A percentile compares a stretch with the other conserved stretches of the same genome.
Evolutionary conservation across 306 rosid genomes (phyloP).

Genomic region (Aeschynomene evenia): DNA sequence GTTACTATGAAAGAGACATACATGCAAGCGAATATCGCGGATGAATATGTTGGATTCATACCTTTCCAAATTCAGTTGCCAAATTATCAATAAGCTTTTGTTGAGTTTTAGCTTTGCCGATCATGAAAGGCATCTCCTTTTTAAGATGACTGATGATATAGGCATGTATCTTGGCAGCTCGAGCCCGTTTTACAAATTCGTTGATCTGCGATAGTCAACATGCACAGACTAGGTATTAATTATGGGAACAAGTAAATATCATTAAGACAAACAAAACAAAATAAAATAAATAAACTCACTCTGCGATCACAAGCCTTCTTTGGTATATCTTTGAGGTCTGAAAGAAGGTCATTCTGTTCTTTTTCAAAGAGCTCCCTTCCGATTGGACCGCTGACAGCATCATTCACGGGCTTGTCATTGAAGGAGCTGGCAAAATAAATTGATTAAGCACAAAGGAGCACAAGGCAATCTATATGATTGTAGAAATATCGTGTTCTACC

Average conservation of each 20-base stretch:
- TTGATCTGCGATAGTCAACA: constrained; percentile 56
- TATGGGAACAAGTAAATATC: neutral
- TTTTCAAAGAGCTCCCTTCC: constrained; percentile 86
- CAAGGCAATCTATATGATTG: neutral
- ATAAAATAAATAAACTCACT: constrained; percentile 47
- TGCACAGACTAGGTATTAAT: neutral
- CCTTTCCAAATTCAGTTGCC: constrained; percentile 79
- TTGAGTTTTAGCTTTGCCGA: constrained; percentile 84
- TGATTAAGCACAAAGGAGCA: neutral
- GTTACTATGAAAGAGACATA: constrained; percentile 1
- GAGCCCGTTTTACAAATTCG: constrained; percentile 89
- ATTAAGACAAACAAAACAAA: neutral
- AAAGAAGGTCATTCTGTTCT: constrained; percentile 90
- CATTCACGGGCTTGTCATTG: constrained; percentile 86
- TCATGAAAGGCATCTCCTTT: constrained; percentile 87
- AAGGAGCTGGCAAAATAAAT: constrained; percentile 60
- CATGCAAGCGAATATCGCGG: neutral
- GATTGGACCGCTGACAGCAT: constrained; percentile 71
- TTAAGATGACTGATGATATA: constrained; percentile 81
- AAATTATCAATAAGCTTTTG: constrained; percentile 73
- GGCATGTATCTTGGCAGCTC: constrained; percentile 93
- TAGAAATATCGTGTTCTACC: constrained; percentile 1
- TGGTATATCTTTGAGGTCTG: constrained; percentile 88
- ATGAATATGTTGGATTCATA: constrained; percentile 34
- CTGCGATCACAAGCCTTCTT: constrained; percentile 90